These are phyloP conservation scores for Aspergillus steynii DNA, from an alignment of 495 filamentous ascomycete species.

Conservation along the genomic window DNA sequence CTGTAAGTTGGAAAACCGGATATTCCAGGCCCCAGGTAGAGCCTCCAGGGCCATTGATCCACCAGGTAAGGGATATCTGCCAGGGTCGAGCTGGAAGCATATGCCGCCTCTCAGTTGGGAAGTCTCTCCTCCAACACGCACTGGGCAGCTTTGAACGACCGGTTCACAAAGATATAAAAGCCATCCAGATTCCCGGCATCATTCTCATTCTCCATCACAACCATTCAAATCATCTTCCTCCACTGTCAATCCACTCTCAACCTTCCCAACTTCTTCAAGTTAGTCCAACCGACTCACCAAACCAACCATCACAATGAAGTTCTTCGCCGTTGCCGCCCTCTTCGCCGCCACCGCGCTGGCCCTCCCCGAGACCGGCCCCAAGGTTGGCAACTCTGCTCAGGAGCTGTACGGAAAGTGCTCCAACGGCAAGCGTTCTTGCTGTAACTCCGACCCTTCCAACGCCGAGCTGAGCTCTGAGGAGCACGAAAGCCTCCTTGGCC, in stretches of 20 bases:
- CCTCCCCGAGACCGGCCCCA: background rate
- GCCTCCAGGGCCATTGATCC: background rate
- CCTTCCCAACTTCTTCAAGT: background rate
- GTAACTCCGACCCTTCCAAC: background rate
- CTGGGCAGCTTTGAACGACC: too few species aligned
- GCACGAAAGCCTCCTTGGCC: background rate
- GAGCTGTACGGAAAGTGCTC: background rate
- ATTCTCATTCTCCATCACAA: background rate
- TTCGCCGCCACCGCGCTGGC: conserved; percentile 13
- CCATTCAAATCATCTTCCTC: background rate
- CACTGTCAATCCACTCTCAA: background rate
- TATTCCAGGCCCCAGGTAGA: background rate
- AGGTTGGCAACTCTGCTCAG: background rate
- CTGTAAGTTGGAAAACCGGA: background rate
- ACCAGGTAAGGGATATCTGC: background rate
- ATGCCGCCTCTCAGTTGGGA: background rate
- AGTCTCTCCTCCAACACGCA: background rate
- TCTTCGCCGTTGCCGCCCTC: conserved; percentile 12
- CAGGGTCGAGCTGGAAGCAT: too few species aligned
- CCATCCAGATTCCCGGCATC: background rate
- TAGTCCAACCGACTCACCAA: background rate
- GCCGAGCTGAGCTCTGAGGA: background rate
- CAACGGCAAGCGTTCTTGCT: background rate
- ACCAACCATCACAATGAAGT: conserved; percentile 14
- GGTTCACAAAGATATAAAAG: background rate